phyloP scores from a whole-genome alignment of 1,284 basidiomycete species.

The Sanghuangporus weigelae region DNA sequence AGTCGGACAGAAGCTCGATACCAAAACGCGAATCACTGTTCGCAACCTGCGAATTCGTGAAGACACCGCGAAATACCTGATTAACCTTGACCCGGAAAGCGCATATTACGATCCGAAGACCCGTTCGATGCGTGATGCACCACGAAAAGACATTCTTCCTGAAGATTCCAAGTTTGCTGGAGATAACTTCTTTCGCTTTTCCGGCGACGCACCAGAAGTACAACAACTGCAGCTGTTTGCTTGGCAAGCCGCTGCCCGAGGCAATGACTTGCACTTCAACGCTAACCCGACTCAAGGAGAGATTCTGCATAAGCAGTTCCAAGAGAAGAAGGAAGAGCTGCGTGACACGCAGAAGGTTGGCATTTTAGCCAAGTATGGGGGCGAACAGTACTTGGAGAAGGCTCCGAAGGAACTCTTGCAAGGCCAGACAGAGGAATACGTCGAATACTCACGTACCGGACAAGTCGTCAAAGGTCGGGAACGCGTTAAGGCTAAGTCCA shows the following conservation, averaged over 20 bases:
- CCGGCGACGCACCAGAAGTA: constrained; percentile 88
- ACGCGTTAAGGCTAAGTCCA: constrained; percentile 77
- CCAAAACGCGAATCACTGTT: constrained; percentile 97
- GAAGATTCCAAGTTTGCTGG: constrained; percentile 94
- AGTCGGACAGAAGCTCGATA: constrained; percentile 96
- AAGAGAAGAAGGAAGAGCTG: constrained; percentile 87
- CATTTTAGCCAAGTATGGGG: constrained; percentile 89
- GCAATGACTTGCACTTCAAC: constrained; percentile 93
- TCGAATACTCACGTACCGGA: constrained; percentile 93
- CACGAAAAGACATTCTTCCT: constrained; percentile 65
- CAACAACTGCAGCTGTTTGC: constrained; percentile 94
- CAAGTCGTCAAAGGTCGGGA: constrained; percentile 92
- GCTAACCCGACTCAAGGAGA: constrained; percentile 96
- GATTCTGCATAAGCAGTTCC: constrained; percentile 86
- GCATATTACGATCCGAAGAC: constrained; percentile 99
- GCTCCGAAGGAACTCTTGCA: constrained; percentile 85
- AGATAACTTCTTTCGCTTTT: constrained; percentile 91
- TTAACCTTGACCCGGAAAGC: constrained; percentile 92
- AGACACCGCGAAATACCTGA: constrained; percentile 98
- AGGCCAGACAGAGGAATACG: constrained; percentile 96
- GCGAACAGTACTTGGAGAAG: constrained; percentile 86
- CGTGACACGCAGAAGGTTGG: constrained; percentile 84
- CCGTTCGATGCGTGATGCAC: constrained; percentile 98
- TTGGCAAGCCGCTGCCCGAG: constrained; percentile 91
- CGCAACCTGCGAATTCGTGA: constrained; percentile 98